Evolutionary conservation across 345 rosid species (phyloP), one percentile per base, ranked within the genome.

Genomic region (Jatropha curcas): DNA sequence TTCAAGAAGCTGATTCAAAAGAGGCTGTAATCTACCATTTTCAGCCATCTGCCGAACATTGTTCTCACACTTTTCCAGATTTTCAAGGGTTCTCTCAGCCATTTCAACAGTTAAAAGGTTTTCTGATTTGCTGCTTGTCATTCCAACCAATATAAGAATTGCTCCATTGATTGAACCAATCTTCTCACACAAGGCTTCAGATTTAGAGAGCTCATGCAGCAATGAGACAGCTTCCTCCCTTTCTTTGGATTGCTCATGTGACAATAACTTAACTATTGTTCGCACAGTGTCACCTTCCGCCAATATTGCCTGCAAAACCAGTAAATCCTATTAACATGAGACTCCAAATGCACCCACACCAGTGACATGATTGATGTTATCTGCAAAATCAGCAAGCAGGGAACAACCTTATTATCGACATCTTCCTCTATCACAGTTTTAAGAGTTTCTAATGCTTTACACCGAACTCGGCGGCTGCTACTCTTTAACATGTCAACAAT

Each of bases 11-110:
- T 90, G 87, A 71, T 84, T 82, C 67, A 92, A 81, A 78, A 92
- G 99, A 81, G 97, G 99, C 65, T 77, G 88, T 73, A 92, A 76
- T 82, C 97, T 83, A 67, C 97, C 98, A 68, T 80, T 87, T 64
- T 80, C 91, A 80, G 98, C 98, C 98, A 94, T 94, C 89, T 89
- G 88, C 73, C 86, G 76, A 71, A 94, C 92, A 89, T 94, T 94
- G 75, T 89, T 86, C 82, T 89, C 95, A 45, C 85, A 87, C 53
- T 51, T 86, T 76, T 87, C 97, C 84, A 94, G 85, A 77, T 94
- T 94, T 68, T 77, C 87, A 71, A 94, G 86, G 4, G 93, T 92
- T 79, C 67, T 81, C 60, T 90, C 94, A 74, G 98, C 97, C 79
- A 79, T 90, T 82, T 92, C 97, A 83, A 94, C 93, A 37, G 98